phyloP scores from a whole-genome alignment of 352 stramenopile species.

The Pythium coloratum region DNA sequence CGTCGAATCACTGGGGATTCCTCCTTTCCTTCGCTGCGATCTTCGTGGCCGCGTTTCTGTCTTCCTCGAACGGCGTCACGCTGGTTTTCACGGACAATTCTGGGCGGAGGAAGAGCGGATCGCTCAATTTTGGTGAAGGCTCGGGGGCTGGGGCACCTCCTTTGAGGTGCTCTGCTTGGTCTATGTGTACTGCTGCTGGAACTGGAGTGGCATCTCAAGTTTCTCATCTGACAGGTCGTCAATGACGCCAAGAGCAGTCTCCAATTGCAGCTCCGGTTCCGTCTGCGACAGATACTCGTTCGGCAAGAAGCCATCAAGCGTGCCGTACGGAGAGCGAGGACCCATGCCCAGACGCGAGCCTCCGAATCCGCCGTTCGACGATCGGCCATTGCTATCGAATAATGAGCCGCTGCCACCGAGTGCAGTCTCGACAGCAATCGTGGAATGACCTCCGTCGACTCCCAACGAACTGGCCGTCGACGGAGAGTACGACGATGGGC shows the following conservation, averaged over 20 bases:
- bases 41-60: background rate
- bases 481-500: conserved; percentile 26
- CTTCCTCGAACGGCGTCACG: conserved; percentile 1
- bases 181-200: conserved; percentile 43
- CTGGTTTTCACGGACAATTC: background rate
- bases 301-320: conserved; percentile 61
- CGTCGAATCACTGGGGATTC: background rate
- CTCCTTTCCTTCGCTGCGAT: background rate
- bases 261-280: conserved; percentile 49
- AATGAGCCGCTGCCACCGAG: conserved; percentile 13
- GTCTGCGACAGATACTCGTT: conserved; percentile 49
- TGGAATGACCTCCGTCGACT: conserved; percentile 11
- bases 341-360: conserved; percentile 18
- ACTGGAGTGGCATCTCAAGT: conserved; percentile 19
- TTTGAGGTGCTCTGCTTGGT: conserved; percentile 13
- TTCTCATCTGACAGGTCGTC: conserved; percentile 32
- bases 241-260: conserved; percentile 45
- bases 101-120: background rate
- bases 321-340: conserved; percentile 40
- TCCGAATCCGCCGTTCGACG: conserved; percentile 24
- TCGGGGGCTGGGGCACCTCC: conserved; percentile 12
- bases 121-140: background rate
- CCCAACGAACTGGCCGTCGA: conserved; percentile 22
- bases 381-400: conserved; percentile 27
- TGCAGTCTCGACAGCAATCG: conserved; percentile 47